These are phyloP conservation scores for Hymenoscyphus infarciens DNA, from an alignment of 2,329 filamentous ascomycete species.

Conservation along the genomic window DNA sequence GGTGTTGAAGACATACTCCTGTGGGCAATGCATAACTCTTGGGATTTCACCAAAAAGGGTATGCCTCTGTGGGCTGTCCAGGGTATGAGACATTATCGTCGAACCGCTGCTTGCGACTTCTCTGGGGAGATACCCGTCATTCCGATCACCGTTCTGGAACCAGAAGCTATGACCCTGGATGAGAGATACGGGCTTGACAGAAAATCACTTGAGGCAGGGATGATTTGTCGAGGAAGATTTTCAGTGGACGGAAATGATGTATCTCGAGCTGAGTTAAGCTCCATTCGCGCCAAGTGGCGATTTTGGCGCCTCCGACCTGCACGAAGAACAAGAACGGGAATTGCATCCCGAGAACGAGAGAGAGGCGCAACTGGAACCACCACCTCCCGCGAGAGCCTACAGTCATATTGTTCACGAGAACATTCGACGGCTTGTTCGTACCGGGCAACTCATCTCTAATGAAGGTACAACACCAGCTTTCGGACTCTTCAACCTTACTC, in stretches of 20 bases:
- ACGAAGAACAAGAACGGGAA: constrained; percentile 69
- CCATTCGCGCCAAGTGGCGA: constrained; percentile 36
- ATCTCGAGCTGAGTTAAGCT: constrained; percentile 18
- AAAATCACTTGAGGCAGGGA: not conserved
- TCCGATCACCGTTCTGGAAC: constrained; percentile 45
- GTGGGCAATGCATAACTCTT: not conserved
- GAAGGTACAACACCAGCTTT: constrained; percentile 41
- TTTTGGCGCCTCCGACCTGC: constrained; percentile 40
- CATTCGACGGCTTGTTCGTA: not conserved
- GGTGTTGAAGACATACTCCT: not conserved
- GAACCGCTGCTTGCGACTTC: constrained; percentile 9
- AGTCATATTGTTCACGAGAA: constrained; percentile 41
- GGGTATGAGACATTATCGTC: constrained; percentile 48
- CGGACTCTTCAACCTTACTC: constrained; percentile 40
- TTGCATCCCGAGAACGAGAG: constrained; percentile 60
- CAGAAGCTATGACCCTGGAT: constrained; percentile 50
- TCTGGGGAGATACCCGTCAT: constrained; percentile 12
- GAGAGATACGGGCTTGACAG: constrained; percentile 43
- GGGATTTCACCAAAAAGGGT: constrained; percentile 40
- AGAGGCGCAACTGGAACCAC: constrained; percentile 53
- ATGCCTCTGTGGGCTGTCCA: constrained; percentile 61
- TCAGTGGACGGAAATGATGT: constrained; percentile 10
- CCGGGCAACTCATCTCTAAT: not conserved
- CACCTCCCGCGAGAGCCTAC: constrained; percentile 39
- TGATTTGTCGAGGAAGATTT: constrained; percentile 4